phyloP scores from a whole-genome alignment of 179 eudicot genomes.

The Camellia oleifera region DNA sequence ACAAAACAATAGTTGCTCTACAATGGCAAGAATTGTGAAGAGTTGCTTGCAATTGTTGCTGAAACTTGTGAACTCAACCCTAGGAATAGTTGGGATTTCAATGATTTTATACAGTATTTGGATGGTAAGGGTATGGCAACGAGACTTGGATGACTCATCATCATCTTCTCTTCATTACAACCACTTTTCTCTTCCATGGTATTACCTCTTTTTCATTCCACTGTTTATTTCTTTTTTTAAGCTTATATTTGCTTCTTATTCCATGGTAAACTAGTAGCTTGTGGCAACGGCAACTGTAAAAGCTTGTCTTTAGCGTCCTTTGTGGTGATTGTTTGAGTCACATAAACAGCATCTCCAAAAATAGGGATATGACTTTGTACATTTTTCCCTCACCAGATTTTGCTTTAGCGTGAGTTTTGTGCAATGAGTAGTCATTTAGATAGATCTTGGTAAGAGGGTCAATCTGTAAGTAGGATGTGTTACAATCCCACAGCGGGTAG shows the following conservation, averaged over 20 bases:
- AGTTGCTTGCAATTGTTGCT: slow-evolving; percentile 21
- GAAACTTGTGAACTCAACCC: slow-evolving; percentile 24
- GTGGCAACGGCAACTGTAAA: too few relatives aligned
- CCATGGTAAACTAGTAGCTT: too few relatives aligned
- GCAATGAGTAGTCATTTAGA: too few relatives aligned
- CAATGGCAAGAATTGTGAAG: slow-evolving; percentile 27
- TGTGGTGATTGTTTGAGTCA: too few relatives aligned
- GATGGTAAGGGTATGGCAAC: slow-evolving; percentile 38
- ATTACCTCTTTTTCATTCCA: background rate
- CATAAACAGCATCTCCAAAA: too few relatives aligned
- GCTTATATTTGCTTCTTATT: background rate
- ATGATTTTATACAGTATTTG: slow-evolving; percentile 35
- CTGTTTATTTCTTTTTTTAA: background rate
- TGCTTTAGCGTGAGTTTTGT: too few relatives aligned
- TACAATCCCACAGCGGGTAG: too few relatives aligned
- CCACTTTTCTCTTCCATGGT: slow-evolving; percentile 38
- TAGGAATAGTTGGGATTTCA: slow-evolving; percentile 23
- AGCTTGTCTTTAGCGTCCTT: too few relatives aligned
- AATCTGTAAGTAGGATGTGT: too few relatives aligned
- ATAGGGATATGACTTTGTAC: too few relatives aligned
- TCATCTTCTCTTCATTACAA: background rate
- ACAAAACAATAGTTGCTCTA: background rate
- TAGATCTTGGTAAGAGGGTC: too few relatives aligned
- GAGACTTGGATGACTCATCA: slow-evolving; percentile 7
- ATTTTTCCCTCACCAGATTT: too few relatives aligned